Base-by-base conservation (phyloP, 2,329 filamentous ascomycete species). In the Alternaria triticina region DNA sequence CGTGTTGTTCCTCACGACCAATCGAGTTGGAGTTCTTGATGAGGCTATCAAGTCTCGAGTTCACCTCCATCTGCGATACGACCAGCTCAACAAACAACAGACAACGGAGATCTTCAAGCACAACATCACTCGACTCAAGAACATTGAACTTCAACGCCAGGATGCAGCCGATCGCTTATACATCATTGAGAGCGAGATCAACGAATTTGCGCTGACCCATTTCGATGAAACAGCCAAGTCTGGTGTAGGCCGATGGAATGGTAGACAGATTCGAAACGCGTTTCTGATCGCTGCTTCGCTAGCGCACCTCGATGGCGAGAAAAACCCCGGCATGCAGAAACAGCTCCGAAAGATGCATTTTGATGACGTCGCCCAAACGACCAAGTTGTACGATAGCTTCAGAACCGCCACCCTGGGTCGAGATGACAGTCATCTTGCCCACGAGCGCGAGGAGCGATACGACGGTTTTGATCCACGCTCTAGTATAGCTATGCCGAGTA, bases 1-100 rank as follows among this genome's bases (percentile, higher is more conserved):
- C 1, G 78, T 83, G 30, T 68, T 83, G 2, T 81, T 83, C 62
- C 65, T 84, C 4, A 83, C 82, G 0, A 80, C 81, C 2, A 83
- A 83, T 54, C 78, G 81, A 0, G 74, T 82, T 4, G 64, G 64
- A 9, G 63, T 7, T 69, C 75, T 83, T 59, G 81, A 83, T 52
- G 77, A 80, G 3, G 81, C 81, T 3, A 36, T 36, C 7, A 36
- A 36, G 33, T 36, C 33, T 36, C 33, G 33, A n/a, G 33, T 36
- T 36, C 33, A 36, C 33, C 33, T 36, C 33, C 33, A 36, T 36
- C 33, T 36, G 33, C 33, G 33, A 36, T 36, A 36, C 8, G 3
- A 36, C 0, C 33, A 36, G 33, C 33, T 36, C 4, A 1, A 36
- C 33, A 36, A 3, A 36, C 33, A 0, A 10, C 33, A 36, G 0